These are phyloP conservation scores for Pneumocystis wakefieldiae DNA, from an alignment of 1,139 yeast species.

Conservation along the genomic window DNA sequence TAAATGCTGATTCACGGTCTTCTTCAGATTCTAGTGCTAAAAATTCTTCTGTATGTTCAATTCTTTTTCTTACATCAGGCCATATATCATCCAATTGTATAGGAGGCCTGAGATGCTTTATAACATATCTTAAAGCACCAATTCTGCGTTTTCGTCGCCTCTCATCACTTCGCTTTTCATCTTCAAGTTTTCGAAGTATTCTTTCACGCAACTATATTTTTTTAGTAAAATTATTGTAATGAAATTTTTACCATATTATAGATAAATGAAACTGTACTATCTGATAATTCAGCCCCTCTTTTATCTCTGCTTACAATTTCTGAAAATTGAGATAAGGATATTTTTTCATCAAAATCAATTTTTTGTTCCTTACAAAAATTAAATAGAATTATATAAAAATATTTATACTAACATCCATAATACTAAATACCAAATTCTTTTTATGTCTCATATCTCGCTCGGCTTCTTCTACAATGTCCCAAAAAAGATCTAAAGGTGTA, in stretches of 20 bases:
- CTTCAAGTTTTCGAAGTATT: slow-evolving; percentile 21
- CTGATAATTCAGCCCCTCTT: slow-evolving; percentile 14
- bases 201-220: slow-evolving; percentile 10
- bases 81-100: slow-evolving; percentile 23
- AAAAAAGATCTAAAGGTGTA: slow-evolving; percentile 57
- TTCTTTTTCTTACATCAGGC: slow-evolving; percentile 25
- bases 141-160: slow-evolving; percentile 26
- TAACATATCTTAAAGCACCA: slow-evolving; percentile 26
- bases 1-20: slow-evolving; percentile 23
- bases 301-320: slow-evolving; percentile 17
- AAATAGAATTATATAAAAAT: slow-evolving; percentile 4
- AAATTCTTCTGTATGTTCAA: slow-evolving; percentile 25
- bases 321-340: slow-evolving; percentile 18
- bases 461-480: slow-evolving; percentile 59
- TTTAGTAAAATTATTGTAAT: neutral
- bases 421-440: slow-evolving; percentile 43
- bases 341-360: slow-evolving; percentile 15
- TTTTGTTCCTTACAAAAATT: slow-evolving; percentile 5
- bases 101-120: slow-evolving; percentile 26
- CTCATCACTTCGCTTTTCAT: slow-evolving; percentile 24
- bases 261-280: slow-evolving; percentile 12
- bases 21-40: slow-evolving; percentile 25
- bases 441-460: slow-evolving; percentile 41
- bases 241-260: slow-evolving; percentile 9
- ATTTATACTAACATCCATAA: slow-evolving; percentile 27